phyloP scores from a whole-genome alignment of 257 asterid genomes.

The Thymus quinquecostatus region DNA sequence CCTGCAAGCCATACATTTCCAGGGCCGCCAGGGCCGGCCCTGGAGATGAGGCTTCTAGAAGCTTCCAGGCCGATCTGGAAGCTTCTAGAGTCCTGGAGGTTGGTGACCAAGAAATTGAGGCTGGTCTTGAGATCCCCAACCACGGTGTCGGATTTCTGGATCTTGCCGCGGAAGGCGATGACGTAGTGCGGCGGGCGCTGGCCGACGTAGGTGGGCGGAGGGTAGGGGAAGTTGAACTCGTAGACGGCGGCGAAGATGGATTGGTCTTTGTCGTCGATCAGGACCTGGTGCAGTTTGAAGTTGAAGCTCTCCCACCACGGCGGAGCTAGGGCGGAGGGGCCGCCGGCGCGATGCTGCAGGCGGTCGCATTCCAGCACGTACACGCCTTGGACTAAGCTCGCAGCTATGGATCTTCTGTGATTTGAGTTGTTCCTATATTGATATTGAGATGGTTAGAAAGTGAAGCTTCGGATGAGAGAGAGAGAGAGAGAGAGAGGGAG shows the following conservation, averaged over 20 bases:
- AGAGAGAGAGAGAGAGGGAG: not conserved
- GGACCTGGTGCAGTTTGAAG: slow-evolving; percentile 46
- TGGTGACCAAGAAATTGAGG: slow-evolving; percentile 43
- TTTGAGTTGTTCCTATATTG: too few species aligned
- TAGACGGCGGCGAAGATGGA: slow-evolving; percentile 62
- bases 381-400: slow-evolving; percentile 66
- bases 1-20: slow-evolving; percentile 63
- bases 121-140: slow-evolving; percentile 52
- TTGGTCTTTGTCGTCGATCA: slow-evolving; percentile 50
- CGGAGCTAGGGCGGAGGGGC: slow-evolving; percentile 59
- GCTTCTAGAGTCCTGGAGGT: slow-evolving; percentile 45
- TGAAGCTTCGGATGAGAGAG: not conserved
- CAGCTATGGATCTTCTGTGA: slow-evolving; percentile 50
- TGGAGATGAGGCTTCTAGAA: slow-evolving; percentile 24
- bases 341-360: slow-evolving; percentile 44
- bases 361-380: slow-evolving; percentile 66
- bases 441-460: too few species aligned
- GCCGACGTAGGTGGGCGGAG: slow-evolving; percentile 22
- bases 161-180: slow-evolving; percentile 62
- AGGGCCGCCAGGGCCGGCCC: slow-evolving; percentile 28
- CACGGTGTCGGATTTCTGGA: slow-evolving; percentile 34
- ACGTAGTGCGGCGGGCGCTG: slow-evolving; percentile 49
- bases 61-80: slow-evolving; percentile 45
- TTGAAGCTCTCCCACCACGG: slow-evolving; percentile 76
- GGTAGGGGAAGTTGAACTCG: slow-evolving; percentile 44